Base-by-base conservation (phyloP, 306 rosid genomes). In the Cucurbita ficifolia region DNA sequence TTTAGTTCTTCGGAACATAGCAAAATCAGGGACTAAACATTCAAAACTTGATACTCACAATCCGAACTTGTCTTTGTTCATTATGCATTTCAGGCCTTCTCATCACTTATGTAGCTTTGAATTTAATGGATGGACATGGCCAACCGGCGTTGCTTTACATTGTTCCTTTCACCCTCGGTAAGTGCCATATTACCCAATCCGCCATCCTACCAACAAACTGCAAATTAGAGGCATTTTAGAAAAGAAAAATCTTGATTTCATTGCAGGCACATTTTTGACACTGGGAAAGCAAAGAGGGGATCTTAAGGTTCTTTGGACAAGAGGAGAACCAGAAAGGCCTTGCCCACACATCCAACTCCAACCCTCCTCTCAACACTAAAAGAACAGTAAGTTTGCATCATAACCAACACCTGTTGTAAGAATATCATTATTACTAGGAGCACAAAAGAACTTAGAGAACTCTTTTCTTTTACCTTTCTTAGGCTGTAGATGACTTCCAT, bases 61-160 rank as follows among this genome's bases (percentile, higher is more conserved):
- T 17, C 18, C 18, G 42, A 18, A 7, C 5, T 14, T 24, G 67
- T 21, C 19, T 69, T 24, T 43, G 75, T 70, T 75, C 59, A 57
- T 45, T 70, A 75, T 72, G 33, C 61, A 56, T 4, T 74, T 70
- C 80, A 95, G 99, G 99, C 78, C 96, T 95, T 33, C 92, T 95
- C 22, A 49, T 95, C 84, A 95, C 99, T 22, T 95, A 95, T 24
- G 86, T 95, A 72, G 99, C 99, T 77, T 82, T 95, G 87, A 95
- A 95, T 89, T 78, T 95, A 81, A 95, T 95, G 99, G 99, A 95
- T 62, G 99, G 97, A 60, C 99, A 91, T 76, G 99, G 97, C 73
- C 99, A 95, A 78, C 99, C 99, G 0, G 99, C 99, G 78, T 83
- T 95, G 82, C 89, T 95, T 60, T 95, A 91, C 84, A 95, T 91